These are phyloP conservation scores for Talaromyces wortmannii DNA, from an alignment of 495 filamentous ascomycete genomes.

Conservation along the genomic window DNA sequence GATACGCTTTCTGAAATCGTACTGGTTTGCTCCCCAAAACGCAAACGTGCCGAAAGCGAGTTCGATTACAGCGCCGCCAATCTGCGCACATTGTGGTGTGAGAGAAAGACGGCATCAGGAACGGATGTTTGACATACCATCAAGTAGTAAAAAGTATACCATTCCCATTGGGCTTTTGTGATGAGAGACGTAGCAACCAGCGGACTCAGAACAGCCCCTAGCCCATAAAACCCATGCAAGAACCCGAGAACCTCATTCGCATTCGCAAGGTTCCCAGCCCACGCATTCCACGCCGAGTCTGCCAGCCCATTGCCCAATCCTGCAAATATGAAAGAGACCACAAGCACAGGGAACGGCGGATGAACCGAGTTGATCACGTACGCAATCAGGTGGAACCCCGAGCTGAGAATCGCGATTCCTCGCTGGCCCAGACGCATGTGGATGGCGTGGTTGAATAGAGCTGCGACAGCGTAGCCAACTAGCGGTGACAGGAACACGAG, in stretches of 20 bases:
- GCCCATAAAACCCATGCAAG: constrained; percentile 51
- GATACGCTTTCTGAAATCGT: constrained; percentile 47
- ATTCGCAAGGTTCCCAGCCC: constrained; percentile 51
- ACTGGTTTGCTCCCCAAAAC: constrained; percentile 65
- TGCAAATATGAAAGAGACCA: constrained; percentile 45
- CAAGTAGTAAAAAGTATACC: constrained; percentile 53
- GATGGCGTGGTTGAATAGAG: constrained; percentile 44
- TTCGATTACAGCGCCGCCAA: constrained; percentile 59
- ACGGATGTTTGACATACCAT: constrained; percentile 29
- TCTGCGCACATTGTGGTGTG: constrained; percentile 21
- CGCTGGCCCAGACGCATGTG: constrained; percentile 59
- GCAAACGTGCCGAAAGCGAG: constrained; percentile 40
- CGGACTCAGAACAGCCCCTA: constrained; percentile 47
- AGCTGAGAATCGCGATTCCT: constrained; percentile 61
- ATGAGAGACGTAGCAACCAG: constrained; percentile 49
- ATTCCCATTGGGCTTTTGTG: constrained; percentile 38
- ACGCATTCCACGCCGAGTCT: constrained; percentile 56
- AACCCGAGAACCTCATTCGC: constrained; percentile 49
- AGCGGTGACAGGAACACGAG: constrained; percentile 55
- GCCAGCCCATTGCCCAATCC: constrained; percentile 51
- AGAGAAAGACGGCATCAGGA: neutral
- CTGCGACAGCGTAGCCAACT: constrained; percentile 45
- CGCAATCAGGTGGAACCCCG: constrained; percentile 52
- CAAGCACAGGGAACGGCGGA: constrained; percentile 50
- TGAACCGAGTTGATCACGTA: constrained; percentile 48